A percentile compares a stretch with the other conserved stretches of the same genome.
These are phyloP conservation scores for Aquilaria agallochum DNA, from an alignment of 441 rosid species.

Conservation along the genomic window DNA sequence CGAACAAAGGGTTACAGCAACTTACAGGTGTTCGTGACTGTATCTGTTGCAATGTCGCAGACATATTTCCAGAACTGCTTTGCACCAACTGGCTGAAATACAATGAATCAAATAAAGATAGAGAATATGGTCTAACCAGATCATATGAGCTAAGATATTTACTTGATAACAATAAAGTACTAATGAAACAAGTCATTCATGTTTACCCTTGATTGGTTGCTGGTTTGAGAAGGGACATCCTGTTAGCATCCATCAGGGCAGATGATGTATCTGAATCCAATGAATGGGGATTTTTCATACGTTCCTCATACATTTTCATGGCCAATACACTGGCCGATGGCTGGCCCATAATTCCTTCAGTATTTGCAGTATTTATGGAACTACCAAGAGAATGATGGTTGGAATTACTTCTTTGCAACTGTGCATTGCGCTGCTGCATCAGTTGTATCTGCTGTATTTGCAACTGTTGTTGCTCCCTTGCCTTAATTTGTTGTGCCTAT, in stretches of 20 bases:
- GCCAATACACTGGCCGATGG: constrained; percentile 61
- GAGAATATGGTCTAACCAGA: constrained; percentile 11
- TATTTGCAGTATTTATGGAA: constrained; percentile 35
- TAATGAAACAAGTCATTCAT: too few species aligned
- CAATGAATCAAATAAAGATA: constrained; percentile 9
- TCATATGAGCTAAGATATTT: constrained; percentile 4
- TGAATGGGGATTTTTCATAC: constrained; percentile 48
- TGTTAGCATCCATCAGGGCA: constrained; percentile 45
- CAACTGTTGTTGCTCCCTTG: constrained; percentile 58
- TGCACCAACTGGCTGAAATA: constrained; percentile 57
- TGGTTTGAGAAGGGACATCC: constrained; percentile 46
- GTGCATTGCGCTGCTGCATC: constrained; percentile 53
- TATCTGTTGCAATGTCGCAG: constrained; percentile 52
- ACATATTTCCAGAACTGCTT: constrained; percentile 50
- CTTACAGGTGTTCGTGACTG: constrained; percentile 34
- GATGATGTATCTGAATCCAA: constrained; percentile 51
- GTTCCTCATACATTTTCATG: constrained; percentile 63
- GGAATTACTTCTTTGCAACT: constrained; percentile 56
- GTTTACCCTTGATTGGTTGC: constrained; percentile 51
- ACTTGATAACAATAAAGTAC: constrained; percentile 1
- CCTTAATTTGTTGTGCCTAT: constrained; percentile 57
- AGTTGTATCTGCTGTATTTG: constrained; percentile 65
- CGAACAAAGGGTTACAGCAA: constrained; percentile 31
- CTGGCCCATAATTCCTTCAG: constrained; percentile 53
- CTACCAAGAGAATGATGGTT: constrained; percentile 43